phyloP scores from a whole-genome alignment of 441 rosid species.

The Sinapis alba region DNA sequence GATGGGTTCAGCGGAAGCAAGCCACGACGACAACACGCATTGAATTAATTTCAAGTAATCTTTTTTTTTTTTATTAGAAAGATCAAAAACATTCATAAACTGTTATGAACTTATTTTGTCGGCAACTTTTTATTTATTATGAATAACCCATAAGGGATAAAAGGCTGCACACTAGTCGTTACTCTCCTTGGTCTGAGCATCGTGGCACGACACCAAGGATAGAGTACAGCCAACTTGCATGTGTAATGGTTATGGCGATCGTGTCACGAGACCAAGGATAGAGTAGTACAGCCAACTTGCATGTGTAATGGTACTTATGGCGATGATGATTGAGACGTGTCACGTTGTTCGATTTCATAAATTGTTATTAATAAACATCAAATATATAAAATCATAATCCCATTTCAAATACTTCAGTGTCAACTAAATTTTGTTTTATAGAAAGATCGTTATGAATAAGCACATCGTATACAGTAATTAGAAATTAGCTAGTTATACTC shows the following conservation, averaged over 20 bases:
- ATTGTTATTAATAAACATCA: background rate
- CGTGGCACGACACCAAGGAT: too few relatives aligned
- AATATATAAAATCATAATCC: background rate
- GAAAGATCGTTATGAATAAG: background rate
- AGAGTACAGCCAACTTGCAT: too few relatives aligned
- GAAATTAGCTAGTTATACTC: background rate
- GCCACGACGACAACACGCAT: background rate
- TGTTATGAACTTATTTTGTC: background rate
- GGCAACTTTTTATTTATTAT: too few relatives aligned
- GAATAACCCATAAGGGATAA: background rate
- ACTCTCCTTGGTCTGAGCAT: background rate
- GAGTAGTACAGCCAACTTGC: background rate
- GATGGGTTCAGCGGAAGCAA: background rate
- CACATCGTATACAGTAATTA: background rate
- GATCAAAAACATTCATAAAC: background rate
- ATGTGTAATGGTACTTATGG: background rate
- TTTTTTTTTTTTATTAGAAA: background rate
- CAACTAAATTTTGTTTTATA: background rate
- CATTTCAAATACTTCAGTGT: background rate
- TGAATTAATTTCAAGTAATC: background rate
- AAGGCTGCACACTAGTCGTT: background rate
- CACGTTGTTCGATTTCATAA: background rate
- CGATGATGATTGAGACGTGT: background rate
- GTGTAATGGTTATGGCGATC: too few relatives aligned
- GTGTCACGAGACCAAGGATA: background rate